These are phyloP conservation scores for Astragalus glycyphyllos DNA, from an alignment of 306 rosid genomes.

Conservation along the genomic window DNA sequence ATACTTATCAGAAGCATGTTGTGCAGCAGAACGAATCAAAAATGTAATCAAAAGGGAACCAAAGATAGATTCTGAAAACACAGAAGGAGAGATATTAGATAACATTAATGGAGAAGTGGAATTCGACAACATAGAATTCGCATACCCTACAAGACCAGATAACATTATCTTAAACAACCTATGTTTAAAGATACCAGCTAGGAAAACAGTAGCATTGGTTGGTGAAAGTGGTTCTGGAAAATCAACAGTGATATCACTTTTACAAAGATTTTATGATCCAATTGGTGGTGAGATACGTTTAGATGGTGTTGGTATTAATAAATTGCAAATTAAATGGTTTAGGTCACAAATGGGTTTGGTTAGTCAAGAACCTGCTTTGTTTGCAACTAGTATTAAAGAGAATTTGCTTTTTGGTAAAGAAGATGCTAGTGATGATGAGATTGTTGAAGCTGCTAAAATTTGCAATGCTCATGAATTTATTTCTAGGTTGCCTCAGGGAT, in stretches of 20 bases:
- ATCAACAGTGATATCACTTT: slow-evolving; percentile 71
- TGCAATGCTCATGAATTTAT: slow-evolving; percentile 89
- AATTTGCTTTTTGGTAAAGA: slow-evolving; percentile 87
- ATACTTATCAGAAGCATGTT: slow-evolving; percentile 77
- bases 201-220: slow-evolving; percentile 77
- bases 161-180: slow-evolving; percentile 58
- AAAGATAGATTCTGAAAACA: slow-evolving; percentile 72
- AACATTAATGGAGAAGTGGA: slow-evolving; percentile 67
- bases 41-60: slow-evolving; percentile 78
- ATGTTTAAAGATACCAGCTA: slow-evolving; percentile 66
- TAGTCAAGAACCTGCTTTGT: slow-evolving; percentile 90
- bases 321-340: slow-evolving; percentile 75
- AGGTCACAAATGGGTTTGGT: slow-evolving; percentile 92
- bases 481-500: slow-evolving; percentile 68
- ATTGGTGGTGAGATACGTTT: slow-evolving; percentile 63
- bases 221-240: slow-evolving; percentile 94
- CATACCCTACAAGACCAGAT: slow-evolving; percentile 87
- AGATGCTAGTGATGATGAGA: slow-evolving; percentile 64
- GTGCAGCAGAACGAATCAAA: slow-evolving; percentile 74
- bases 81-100: slow-evolving; percentile 60
- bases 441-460: slow-evolving; percentile 71
- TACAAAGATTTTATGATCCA: slow-evolving; percentile 91
- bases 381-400: slow-evolving; percentile 80
- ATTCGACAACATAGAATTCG: slow-evolving; percentile 59
- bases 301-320: slow-evolving; percentile 69